Percentiles rank a stretch among this genome's conserved stretches.
Conservation (phyloP, 176 grass and related monocot genomes). For the Chloris gayana region DNA sequence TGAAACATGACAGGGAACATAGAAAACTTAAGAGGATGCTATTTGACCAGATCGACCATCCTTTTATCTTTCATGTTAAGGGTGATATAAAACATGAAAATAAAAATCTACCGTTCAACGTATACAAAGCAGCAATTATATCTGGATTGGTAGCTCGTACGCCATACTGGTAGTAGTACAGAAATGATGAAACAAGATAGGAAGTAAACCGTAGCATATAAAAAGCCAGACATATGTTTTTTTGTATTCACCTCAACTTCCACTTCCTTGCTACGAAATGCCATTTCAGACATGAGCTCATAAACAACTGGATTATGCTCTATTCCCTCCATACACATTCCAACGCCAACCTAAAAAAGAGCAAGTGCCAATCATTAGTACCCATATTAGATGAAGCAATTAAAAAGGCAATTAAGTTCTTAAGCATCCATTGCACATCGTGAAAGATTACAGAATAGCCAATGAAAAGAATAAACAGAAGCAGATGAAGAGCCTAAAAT, state of each 20-base stretch:
- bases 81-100: background rate
- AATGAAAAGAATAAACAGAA: background rate
- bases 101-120: background rate
- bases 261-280: conserved; percentile 75
- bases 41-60: conserved; percentile 9
- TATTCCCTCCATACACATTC: conserved; percentile 99
- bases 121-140: background rate
- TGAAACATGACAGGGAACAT: background rate
- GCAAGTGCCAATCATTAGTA: conserved; percentile 17
- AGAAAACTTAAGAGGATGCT: background rate
- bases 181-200: background rate
- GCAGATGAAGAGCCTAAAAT: background rate
- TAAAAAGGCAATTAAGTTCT: background rate
- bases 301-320: conserved; percentile 99
- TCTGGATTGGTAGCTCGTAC: background rate
- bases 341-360: conserved; percentile 76
- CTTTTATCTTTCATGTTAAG: conserved; percentile 5
- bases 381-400: conserved; percentile 19
- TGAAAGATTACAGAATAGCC: background rate
- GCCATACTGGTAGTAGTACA: background rate
- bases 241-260: conserved; percentile 69
- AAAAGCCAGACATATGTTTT: conserved; percentile 17
- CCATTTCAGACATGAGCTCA: conserved; percentile 99
- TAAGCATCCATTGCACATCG: conserved; percentile 22
- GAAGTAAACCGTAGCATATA: conserved; percentile 22